Percentiles rank a stretch among this genome's conserved stretches.
Evolutionary conservation across 2,329 filamentous ascomycete species (phyloP).

Genomic region (Aspergillus sp.): DNA sequence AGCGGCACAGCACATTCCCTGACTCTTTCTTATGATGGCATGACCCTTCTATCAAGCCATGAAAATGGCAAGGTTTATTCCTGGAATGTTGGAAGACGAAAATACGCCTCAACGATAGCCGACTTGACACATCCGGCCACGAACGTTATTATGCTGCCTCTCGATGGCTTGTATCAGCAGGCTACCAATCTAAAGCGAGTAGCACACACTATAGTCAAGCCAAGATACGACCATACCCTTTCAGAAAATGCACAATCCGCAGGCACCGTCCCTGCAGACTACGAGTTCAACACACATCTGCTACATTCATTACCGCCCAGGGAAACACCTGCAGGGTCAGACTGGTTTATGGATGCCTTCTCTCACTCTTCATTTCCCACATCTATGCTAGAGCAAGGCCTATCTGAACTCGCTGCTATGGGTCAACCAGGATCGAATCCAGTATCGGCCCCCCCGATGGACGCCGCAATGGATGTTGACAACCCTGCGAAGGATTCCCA

Average conservation of each 20-base stretch:
- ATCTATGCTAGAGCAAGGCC: slow-evolving; percentile 41
- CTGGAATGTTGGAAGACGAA: slow-evolving; percentile 76
- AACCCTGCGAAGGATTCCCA: slow-evolving; percentile 26
- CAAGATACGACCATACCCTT: slow-evolving; percentile 50
- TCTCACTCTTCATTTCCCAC: slow-evolving; percentile 40
- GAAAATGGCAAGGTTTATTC: slow-evolving; percentile 72
- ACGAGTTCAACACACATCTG: slow-evolving; percentile 43
- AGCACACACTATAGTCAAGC: slow-evolving; percentile 70
- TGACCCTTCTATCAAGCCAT: slow-evolving; percentile 77
- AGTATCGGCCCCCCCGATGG: slow-evolving; percentile 14
- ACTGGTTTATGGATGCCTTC: slow-evolving; percentile 39
- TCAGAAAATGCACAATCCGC: slow-evolving; percentile 33
- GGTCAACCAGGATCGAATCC: slow-evolving; percentile 26
- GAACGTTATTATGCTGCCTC: slow-evolving; percentile 72
- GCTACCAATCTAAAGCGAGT: slow-evolving; percentile 47
- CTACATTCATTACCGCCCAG: slow-evolving; percentile 20
- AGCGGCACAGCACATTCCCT: slow-evolving; percentile 68
- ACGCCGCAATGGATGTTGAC: slow-evolving; percentile 17
- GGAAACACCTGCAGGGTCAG: slow-evolving; percentile 3
- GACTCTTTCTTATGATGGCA: slow-evolving; percentile 78
- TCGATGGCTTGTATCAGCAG: slow-evolving; percentile 49
- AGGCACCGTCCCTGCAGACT: slow-evolving; percentile 44
- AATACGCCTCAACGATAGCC: slow-evolving; percentile 65
- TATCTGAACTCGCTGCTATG: slow-evolving; percentile 38
- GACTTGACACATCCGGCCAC: slow-evolving; percentile 80